Evolutionary conservation across 2,329 filamentous ascomycete species (phyloP).

Genomic region (Trichoderma simmonsii): DNA sequence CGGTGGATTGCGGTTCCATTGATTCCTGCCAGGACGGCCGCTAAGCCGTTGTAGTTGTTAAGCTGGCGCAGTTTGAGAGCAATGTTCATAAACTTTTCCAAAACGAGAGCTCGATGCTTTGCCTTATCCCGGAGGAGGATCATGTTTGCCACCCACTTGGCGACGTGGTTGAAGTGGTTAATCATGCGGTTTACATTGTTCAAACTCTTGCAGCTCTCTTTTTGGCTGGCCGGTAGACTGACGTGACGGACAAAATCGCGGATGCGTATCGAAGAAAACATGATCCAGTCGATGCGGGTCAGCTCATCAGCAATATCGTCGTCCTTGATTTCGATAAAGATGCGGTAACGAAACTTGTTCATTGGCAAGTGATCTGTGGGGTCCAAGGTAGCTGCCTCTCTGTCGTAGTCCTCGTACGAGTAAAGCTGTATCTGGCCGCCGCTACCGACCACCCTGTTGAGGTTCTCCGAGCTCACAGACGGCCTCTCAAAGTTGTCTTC

Average conservation of each 20-base stretch:
- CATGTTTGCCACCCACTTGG: conserved; percentile 79
- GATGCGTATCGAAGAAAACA: conserved; percentile 92
- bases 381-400: conserved; percentile 69
- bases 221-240: conserved; percentile 66
- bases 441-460: conserved; percentile 38
- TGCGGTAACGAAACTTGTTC: conserved; percentile 83
- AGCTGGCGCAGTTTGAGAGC: conserved; percentile 80
- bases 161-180: conserved; percentile 83
- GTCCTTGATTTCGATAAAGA: conserved; percentile 82
- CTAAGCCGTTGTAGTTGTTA: conserved; percentile 96
- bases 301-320: conserved; percentile 87
- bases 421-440: conserved; percentile 56
- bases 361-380: conserved; percentile 67
- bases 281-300: conserved; percentile 95
- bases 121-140: conserved; percentile 89
- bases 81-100: conserved; percentile 95
- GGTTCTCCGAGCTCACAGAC: conserved; percentile 45
- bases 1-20: conserved; percentile 85
- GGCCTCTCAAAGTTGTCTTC: conserved; percentile 44
- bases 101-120: conserved; percentile 84
- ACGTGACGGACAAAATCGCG: conserved; percentile 92
- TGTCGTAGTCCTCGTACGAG: conserved; percentile 75
- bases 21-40: conserved; percentile 90
- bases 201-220: conserved; percentile 72
- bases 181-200: conserved; percentile 94